These are phyloP conservation scores for Ceratorhiza oryzae-sativae DNA, from an alignment of 1,284 basidiomycete species.

Conservation along the genomic window DNA sequence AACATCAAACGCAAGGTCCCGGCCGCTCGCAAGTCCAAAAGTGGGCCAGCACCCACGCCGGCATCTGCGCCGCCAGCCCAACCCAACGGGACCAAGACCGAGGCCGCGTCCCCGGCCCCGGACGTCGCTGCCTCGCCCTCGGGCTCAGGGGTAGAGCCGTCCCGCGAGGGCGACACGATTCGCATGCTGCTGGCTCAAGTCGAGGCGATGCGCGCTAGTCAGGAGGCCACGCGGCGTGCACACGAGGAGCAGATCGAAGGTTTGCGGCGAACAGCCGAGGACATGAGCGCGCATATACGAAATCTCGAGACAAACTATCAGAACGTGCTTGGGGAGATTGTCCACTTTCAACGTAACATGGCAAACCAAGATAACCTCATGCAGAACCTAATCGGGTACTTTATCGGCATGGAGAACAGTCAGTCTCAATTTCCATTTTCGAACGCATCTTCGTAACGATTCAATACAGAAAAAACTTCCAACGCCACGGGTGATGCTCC, in stretches of 20 bases:
- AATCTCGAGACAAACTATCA: slow-evolving; percentile 78
- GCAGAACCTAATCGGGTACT: slow-evolving; percentile 83
- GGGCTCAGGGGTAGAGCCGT: slow-evolving; percentile 44
- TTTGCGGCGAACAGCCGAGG: slow-evolving; percentile 62
- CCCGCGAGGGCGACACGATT: slow-evolving; percentile 43
- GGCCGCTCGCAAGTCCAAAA: slow-evolving; percentile 64
- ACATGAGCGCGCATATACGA: slow-evolving; percentile 65
- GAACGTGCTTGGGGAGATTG: slow-evolving; percentile 80
- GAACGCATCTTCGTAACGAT: not conserved
- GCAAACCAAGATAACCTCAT: slow-evolving; percentile 85
- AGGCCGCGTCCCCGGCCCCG: slow-evolving; percentile 50
- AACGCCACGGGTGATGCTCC: slow-evolving; percentile 1
- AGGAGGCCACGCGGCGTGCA: slow-evolving; percentile 55
- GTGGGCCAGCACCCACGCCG: slow-evolving; percentile 35
- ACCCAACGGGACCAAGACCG: slow-evolving; percentile 46
- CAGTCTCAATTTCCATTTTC: slow-evolving; percentile 48
- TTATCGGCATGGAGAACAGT: slow-evolving; percentile 74
- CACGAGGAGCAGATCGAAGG: slow-evolving; percentile 57
- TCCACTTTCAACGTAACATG: slow-evolving; percentile 82
- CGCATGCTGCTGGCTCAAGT: slow-evolving; percentile 27
- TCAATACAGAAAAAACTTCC: not conserved
- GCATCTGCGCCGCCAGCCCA: slow-evolving; percentile 44
- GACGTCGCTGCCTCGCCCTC: slow-evolving; percentile 44
- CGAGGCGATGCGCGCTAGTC: slow-evolving; percentile 28
- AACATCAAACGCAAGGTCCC: slow-evolving; percentile 95